phyloP scores from a whole-genome alignment of 208 protist genomes.

The Acanthamoeba castellanii region DNA sequence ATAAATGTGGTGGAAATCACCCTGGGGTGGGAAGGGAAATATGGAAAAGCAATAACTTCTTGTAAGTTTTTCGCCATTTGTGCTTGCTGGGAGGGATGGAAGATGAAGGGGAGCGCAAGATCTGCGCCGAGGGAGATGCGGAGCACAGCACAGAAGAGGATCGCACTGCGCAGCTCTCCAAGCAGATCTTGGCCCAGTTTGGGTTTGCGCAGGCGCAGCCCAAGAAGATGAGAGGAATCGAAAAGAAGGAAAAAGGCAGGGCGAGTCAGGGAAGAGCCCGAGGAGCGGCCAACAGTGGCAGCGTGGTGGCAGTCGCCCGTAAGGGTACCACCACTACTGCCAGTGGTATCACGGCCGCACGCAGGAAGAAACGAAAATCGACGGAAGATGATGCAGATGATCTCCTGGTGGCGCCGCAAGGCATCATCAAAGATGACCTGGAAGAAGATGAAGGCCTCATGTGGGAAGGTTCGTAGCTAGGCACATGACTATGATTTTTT shows the following conservation, averaged over 20 bases:
- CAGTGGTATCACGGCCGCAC: background rate
- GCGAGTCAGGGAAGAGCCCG: background rate
- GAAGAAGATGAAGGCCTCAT: background rate
- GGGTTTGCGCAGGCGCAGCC: background rate
- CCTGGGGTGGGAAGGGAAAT: no score
- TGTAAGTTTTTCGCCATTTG: no score
- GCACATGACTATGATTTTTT: background rate
- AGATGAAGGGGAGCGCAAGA: background rate
- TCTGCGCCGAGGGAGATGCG: background rate
- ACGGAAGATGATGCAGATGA: no score
- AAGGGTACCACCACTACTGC: background rate
- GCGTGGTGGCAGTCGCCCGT: background rate
- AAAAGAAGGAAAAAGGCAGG: background rate
- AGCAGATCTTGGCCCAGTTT: conserved; percentile 1
- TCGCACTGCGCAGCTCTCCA: background rate
- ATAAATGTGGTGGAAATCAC: no score
- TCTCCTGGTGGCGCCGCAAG: no score
- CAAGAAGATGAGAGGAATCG: background rate
- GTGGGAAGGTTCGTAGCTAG: background rate
- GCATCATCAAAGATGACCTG: no score
- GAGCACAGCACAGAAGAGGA: background rate
- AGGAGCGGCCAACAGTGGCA: background rate
- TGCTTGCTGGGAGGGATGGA: no score
- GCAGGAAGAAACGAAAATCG: background rate
- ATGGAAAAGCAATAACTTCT: no score